Evolutionary conservation across 768 basidiomycete genomes (phyloP), one percentile per base, ranked within the genome.

Genomic region (Tylopilus rubrobrunneus): DNA sequence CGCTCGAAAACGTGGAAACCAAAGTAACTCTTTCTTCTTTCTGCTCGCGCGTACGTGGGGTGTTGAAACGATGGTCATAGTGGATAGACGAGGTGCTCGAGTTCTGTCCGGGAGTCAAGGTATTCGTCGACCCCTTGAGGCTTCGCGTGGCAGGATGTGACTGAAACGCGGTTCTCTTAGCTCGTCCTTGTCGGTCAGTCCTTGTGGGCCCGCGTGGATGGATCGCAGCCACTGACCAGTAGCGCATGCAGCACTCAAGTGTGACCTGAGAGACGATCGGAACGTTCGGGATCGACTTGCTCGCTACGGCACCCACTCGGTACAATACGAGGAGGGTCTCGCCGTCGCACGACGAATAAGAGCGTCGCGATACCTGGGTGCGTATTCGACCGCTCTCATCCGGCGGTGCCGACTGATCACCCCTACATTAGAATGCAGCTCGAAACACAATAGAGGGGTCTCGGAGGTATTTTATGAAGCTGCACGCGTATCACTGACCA

Each of bases 391-490:
- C 31, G 10, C 45, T 19, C n/a, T 31, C 15, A 10, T 23, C 28
- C 27, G 4, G 5, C n/a, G 31, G 31, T 31, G 34, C 14, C 36
- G 25, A 34, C 43, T 53, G 48, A 52, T 21, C 12, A 17, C 5
- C 6, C 11, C 11, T 34, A 43, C 41, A 31, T 51, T 27, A 97
- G 95, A 98, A 77, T 98, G 96, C 67, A 96, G 93, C 58, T 94
- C 96, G 8, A 98, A 98, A 71, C 93, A 96, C 65, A 95, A 97
- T 61, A 83, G 96, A 45, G 96, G 96, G 5, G 94, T 98, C 11
- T 78, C 83, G 28, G 95, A 98, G 67, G 93, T 95, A 9, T 94
- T 98, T 64, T 82, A 89, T 60, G 96, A 98, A 67, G 89, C 90
- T 6, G 92, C 91, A 0, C 83, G 91, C 3, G 90, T 92, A 11